Percentiles rank a stretch among this genome's conserved stretches.
Evolutionary conservation across 257 asterid genomes (phyloP).

Genomic region (Ballota nigra): DNA sequence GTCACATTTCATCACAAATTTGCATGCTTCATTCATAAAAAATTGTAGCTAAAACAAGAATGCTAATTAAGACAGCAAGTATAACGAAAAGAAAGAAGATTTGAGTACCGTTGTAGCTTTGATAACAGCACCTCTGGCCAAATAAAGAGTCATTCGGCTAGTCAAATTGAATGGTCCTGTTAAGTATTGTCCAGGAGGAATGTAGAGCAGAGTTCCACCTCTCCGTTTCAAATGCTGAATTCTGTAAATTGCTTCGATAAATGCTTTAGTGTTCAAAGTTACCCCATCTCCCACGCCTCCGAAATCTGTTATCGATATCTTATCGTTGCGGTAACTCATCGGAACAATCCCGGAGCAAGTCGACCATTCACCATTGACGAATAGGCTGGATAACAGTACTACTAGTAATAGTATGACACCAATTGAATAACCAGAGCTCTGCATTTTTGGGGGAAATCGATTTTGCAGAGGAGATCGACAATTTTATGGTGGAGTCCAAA

Average conservation of each 20-base stretch:
- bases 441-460: constrained; percentile 30
- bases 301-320: constrained; percentile 74
- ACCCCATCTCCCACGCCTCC: constrained; percentile 91
- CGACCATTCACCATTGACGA: constrained; percentile 39
- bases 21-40: too few relatives aligned
- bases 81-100: not conserved
- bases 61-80: not conserved
- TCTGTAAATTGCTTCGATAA: constrained; percentile 68
- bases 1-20: too few relatives aligned
- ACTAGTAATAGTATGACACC: too few relatives aligned
- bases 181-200: constrained; percentile 83
- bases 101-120: constrained; percentile 68
- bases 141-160: constrained; percentile 90
- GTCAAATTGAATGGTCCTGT: constrained; percentile 85
- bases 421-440: too few relatives aligned
- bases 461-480: not conserved
- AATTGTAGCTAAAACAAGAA: not conserved
- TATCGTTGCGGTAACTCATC: constrained; percentile 65
- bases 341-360: constrained; percentile 91
- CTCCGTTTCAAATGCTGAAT: constrained; percentile 73
- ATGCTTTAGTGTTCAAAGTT: constrained; percentile 85
- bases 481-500: constrained; percentile 15
- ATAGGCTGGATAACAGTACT: constrained; percentile 1
- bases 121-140: constrained; percentile 83
- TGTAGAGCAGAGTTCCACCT: constrained; percentile 86